Evolutionary conservation across 2,329 filamentous ascomycete genomes (phyloP).

Genomic region (Thelonectria rubi): DNA sequence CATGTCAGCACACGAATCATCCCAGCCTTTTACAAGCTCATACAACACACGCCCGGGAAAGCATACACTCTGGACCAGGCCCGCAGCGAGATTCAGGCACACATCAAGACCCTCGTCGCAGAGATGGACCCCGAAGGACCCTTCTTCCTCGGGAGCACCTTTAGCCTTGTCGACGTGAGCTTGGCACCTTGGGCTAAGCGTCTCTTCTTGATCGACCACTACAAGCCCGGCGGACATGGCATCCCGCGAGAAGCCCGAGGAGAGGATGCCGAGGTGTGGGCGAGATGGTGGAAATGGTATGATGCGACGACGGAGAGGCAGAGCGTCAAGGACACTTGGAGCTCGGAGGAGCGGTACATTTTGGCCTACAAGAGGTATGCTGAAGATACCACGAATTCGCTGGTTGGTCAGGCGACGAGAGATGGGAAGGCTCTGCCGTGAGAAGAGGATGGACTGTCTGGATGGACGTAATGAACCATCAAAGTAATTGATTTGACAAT

Average conservation of each 20-base stretch:
- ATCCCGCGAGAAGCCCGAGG: slow-evolving; percentile 62
- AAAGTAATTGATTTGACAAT: no score
- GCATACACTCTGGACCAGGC: slow-evolving; percentile 60
- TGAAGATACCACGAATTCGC: slow-evolving; percentile 69
- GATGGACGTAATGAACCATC: neutral
- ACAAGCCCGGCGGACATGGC: slow-evolving; percentile 66
- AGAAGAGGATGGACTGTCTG: neutral
- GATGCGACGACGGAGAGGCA: slow-evolving; percentile 65
- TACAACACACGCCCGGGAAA: slow-evolving; percentile 64
- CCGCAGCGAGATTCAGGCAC: slow-evolving; percentile 64
- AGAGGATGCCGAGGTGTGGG: slow-evolving; percentile 67
- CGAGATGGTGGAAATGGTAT: slow-evolving; percentile 71
- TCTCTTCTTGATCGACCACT: slow-evolving; percentile 78
- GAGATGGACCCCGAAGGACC: slow-evolving; percentile 68
- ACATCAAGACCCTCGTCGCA: slow-evolving; percentile 67
- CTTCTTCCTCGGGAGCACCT: slow-evolving; percentile 71
- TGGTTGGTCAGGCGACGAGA: slow-evolving; percentile 70
- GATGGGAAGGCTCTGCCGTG: slow-evolving; percentile 68
- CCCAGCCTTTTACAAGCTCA: slow-evolving; percentile 71
- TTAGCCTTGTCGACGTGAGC: slow-evolving; percentile 75
- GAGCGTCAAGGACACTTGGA: slow-evolving; percentile 74
- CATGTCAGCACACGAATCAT: slow-evolving; percentile 74
- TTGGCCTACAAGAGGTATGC: slow-evolving; percentile 75
- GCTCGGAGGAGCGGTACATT: slow-evolving; percentile 72
- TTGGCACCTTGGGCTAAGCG: slow-evolving; percentile 78